phyloP scores from a whole-genome alignment of 192 early-diverging fungal species.

The Phlyctochytrium bullatum region DNA sequence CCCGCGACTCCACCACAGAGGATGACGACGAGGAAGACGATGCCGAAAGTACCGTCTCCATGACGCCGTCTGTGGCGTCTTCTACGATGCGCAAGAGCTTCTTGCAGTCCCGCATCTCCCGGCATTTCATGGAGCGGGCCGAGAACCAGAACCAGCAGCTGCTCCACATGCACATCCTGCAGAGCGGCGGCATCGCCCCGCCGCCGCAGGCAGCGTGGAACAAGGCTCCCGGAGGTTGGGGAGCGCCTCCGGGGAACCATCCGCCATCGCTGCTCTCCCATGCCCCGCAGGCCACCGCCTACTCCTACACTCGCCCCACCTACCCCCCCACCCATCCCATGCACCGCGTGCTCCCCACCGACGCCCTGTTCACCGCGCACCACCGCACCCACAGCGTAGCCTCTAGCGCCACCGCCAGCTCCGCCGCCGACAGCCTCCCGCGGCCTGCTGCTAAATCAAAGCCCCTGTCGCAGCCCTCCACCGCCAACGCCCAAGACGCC shows the following conservation, averaged over 20 bases:
- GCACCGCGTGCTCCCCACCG: not conserved
- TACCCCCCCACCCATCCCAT: not conserved
- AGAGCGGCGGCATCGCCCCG: too few relatives aligned
- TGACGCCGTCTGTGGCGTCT: not conserved
- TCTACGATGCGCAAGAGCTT: not conserved
- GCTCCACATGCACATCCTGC: too few relatives aligned
- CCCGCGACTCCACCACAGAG: too few relatives aligned
- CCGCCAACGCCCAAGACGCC: not conserved
- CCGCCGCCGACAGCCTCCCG: not conserved
- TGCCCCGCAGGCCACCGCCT: not conserved
- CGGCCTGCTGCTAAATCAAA: too few relatives aligned
- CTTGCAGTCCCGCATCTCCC: not conserved
- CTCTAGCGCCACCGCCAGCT: not conserved
- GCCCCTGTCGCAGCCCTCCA: not conserved
- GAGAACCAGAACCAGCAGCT: not conserved
- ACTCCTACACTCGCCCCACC: not conserved
- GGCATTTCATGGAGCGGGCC: not conserved
- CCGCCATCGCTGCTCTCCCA: not conserved
- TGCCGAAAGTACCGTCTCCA: not conserved
- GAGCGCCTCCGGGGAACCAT: not conserved
- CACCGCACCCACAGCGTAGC: not conserved
- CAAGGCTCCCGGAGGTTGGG: too few relatives aligned
- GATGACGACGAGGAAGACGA: too few relatives aligned
- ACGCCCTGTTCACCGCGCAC: not conserved
- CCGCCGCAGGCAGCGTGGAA: too few relatives aligned